Base-by-base conservation (phyloP, 768 basidiomycete species). In the Xerocomus spinulosus region DNA sequence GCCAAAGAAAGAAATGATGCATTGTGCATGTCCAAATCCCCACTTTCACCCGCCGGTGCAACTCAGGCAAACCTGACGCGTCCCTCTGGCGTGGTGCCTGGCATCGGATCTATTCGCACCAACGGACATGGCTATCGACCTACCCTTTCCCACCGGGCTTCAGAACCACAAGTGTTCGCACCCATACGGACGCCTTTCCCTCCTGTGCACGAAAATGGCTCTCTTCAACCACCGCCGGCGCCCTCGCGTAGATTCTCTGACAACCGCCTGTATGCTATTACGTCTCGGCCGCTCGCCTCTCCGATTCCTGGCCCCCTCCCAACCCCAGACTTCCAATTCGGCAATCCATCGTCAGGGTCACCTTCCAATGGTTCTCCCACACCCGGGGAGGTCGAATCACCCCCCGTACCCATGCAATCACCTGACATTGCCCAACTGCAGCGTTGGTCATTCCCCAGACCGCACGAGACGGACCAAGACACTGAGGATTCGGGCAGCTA, bases 311-410 rank as follows among this genome's bases (percentile, higher is more conserved):
- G 82, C 3, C 82, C 82, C 5, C 70, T 84, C 15, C 82, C 82
- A 2, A 72, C 73, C 5, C 80, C 80, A 33, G 76, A 75, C 46
- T 84, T 80, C 69, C 79, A 79, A 38, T 85, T 85, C 53, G 82
- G 82, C 49, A 73, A 75, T 9, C 78, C 82, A 24, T 77, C 70
- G 42, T 75, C 75, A 3, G 70, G 60, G 6, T 56, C 70, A 2
- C 57, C 77, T 0, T 71, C 78, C 3, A 71, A 76, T 54, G 62
- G 71, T 15, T 79, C 80, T 14, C 73, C 76, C 12, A 70, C 70
- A 40, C 76, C 79, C 4, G 75, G 73, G 46, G 81, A 83, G 2
- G 24, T 51, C 0, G 67, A 67, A 23, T 59, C 65, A 3, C 60
- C 64, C 1, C 42, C 54, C 2, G 44, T 51, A 1, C 49, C 55